A percentile compares a stretch with the other conserved stretches of the same genome.
phyloP scores from a whole-genome alignment of 2,329 filamentous ascomycete genomes.

The Pseudocercospora crystallina region DNA sequence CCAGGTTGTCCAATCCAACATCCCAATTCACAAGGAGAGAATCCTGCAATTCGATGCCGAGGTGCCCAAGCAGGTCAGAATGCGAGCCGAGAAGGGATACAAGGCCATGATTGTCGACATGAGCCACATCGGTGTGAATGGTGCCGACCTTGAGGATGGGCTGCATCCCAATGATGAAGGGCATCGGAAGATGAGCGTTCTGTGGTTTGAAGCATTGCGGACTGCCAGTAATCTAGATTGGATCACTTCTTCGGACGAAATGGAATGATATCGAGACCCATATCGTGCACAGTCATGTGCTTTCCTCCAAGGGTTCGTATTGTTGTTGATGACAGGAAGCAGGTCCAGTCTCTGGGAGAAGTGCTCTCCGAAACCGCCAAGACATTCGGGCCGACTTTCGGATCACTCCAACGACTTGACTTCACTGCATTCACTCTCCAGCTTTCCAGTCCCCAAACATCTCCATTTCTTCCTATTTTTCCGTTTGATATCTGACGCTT shows the following conservation, averaged over 20 bases:
- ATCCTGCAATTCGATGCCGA: conserved; percentile 5
- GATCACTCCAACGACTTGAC: too few relatives aligned
- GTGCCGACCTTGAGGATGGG: conserved; percentile 9
- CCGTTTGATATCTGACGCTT: too few relatives aligned
- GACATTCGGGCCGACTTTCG: too few relatives aligned
- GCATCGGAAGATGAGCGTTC: conserved; percentile 12
- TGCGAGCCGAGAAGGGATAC: conserved; percentile 6
- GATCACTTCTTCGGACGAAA: conserved; percentile 3
- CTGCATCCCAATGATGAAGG: conserved; percentile 16
- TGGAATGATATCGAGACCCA: too few relatives aligned
- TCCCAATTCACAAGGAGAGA: background rate
- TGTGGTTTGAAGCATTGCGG: conserved; percentile 11
- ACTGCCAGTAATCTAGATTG: conserved; percentile 5
- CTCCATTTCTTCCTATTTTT: too few relatives aligned
- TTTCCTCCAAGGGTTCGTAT: too few relatives aligned
- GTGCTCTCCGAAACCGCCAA: too few relatives aligned
- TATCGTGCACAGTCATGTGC: too few relatives aligned
- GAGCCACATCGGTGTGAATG: conserved; percentile 9
- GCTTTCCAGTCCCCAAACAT: too few relatives aligned
- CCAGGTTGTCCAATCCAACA: conserved; percentile 7
- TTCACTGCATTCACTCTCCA: too few relatives aligned
- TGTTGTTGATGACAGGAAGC: too few relatives aligned
- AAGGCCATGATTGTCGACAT: conserved; percentile 14
- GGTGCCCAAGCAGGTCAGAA: conserved; percentile 4
- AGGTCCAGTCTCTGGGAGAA: too few relatives aligned